Base-by-base conservation (phyloP, 208 protist genomes). In the Endotrypanum monterogeii region DNA sequence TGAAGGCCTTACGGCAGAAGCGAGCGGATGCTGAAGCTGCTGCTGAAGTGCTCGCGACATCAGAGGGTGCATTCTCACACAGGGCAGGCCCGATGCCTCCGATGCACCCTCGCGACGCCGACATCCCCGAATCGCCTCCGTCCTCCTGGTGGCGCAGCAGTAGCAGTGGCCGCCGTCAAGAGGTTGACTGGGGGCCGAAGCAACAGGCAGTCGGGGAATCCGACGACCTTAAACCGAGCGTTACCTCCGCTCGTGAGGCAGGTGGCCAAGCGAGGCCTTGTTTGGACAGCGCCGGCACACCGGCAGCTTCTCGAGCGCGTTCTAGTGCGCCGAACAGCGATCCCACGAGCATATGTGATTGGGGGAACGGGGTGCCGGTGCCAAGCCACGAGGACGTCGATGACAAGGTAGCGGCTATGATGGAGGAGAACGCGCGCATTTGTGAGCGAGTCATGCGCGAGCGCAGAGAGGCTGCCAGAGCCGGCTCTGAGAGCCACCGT, bases 381-480 rank as follows among this genome's bases (percentile, higher is more conserved):
- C 78, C 68, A 14, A 71, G 58, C 8, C 71, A 73, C 62, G 56
- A 74, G 56, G 74, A 87, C 23, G 80, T 82, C 20, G 85, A 89
- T 50, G 65, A 80, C 54, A 78, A 78, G 44, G 78, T 89, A 28
- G 85, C 85, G 0, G 70, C 67, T 52, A 80, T 85, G 74, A 87
- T 89, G 85, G 76, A 87, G 28, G 66, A 67, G 57, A 89, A 89
- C 73, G 85, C 85, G 35, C 58, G 68, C 30, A 80, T 80, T n/a
- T 89, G 85, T 55, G 75, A 79, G 35, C 76, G 50, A n/a, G 30
- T 73, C 30, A 11, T 57, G 30, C 57, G 25, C 46, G 67, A 70
- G 70, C 50, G 66, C 12, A 23, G 54, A 35, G 51, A 60, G 25
- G n/a, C 30, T 23, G 67, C 57, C 0, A 39, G 60, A 48, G 35